These are phyloP conservation scores for Alternaria incomplexa DNA, from an alignment of 2,329 filamentous ascomycete genomes.

Conservation along the genomic window DNA sequence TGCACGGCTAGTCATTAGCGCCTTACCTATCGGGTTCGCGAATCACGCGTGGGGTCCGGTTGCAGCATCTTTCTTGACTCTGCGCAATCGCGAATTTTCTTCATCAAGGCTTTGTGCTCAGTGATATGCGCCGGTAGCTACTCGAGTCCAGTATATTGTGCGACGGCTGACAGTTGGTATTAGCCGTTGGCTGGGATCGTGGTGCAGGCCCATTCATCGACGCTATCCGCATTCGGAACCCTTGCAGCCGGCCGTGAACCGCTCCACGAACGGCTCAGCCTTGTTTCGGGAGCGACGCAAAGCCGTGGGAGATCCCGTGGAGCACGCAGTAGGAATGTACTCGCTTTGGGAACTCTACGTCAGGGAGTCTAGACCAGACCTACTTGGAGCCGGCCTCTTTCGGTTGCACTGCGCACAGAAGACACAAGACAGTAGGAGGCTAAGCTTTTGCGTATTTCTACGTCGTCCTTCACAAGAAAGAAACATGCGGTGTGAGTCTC, in stretches of 20 bases:
- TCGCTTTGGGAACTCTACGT: background rate
- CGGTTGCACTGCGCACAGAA: background rate
- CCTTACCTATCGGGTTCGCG: constrained; percentile 8
- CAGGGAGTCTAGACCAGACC: background rate
- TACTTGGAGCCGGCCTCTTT: background rate
- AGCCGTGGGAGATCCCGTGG: background rate
- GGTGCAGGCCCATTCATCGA: constrained; percentile 2
- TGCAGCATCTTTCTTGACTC: background rate
- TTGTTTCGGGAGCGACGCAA: constrained; percentile 8
- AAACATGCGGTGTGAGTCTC: background rate
- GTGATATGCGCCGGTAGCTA: background rate
- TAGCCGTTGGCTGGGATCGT: background rate
- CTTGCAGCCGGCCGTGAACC: constrained; percentile 4
- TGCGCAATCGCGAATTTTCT: background rate
- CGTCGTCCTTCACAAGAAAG: background rate
- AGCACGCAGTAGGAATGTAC: background rate
- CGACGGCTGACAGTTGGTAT: background rate
- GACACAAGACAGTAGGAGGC: background rate
- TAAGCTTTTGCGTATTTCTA: background rate
- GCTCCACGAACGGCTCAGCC: constrained; percentile 15
- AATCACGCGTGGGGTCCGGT: constrained; percentile 19
- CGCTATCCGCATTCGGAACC: constrained; percentile 1
- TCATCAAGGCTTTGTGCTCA: background rate
- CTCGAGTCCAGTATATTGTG: constrained; percentile 9
- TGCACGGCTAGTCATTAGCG: constrained; percentile 17